phyloP scores from a whole-genome alignment of 176 grass and related monocot genomes.

The Juncus inflexus region DNA sequence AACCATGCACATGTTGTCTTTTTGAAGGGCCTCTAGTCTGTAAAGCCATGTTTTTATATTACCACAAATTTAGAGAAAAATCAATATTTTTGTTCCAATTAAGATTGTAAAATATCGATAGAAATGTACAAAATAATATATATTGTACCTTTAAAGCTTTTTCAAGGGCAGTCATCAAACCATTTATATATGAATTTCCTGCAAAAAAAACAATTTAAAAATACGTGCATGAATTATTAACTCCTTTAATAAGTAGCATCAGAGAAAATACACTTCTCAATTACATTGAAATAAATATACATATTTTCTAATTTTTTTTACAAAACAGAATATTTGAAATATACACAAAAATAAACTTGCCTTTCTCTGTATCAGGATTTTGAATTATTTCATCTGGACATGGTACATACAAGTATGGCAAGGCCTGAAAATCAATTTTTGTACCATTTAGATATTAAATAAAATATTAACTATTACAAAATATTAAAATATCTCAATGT shows the following conservation, averaged over 20 bases:
- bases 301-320: too few species aligned
- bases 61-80: neutral
- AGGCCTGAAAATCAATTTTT: constrained; percentile 35
- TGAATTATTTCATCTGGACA: constrained; percentile 52
- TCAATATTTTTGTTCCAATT: neutral
- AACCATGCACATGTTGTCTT: constrained; percentile 85
- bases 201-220: constrained; percentile 32
- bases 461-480: constrained; percentile 1
- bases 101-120: constrained; percentile 9
- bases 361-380: constrained; percentile 40
- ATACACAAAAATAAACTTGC: neutral
- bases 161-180: constrained; percentile 76
- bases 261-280: too few species aligned
- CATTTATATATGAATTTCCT: constrained; percentile 62
- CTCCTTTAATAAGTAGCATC: too few species aligned
- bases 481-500: neutral
- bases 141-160: constrained; percentile 73
- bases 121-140: constrained; percentile 13
- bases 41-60: constrained; percentile 25
- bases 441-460: constrained; percentile 7
- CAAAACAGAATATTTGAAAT: too few species aligned
- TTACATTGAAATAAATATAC: too few species aligned
- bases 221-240: neutral
- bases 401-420: constrained; percentile 68
- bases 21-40: constrained; percentile 55